Evolutionary conservation across 257 asterid genomes (phyloP).

Genomic region (Prunella vulgaris): DNA sequence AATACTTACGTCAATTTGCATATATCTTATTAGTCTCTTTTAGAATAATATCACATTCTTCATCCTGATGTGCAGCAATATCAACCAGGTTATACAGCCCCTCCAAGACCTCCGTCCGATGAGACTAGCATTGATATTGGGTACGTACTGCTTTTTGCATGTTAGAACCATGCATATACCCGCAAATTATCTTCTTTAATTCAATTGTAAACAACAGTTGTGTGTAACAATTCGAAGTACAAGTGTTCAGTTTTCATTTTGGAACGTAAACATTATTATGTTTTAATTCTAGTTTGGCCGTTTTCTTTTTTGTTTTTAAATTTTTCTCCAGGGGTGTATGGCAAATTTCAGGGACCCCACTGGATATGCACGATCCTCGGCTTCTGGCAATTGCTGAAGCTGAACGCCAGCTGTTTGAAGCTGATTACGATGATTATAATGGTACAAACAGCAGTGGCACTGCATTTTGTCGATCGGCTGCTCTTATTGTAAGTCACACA

Average conservation of each 20-base stretch:
- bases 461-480: conserved; percentile 96
- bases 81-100: conserved; percentile 85
- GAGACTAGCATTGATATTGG: conserved; percentile 85
- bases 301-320: neutral
- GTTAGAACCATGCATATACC: neutral
- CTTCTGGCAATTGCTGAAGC: conserved; percentile 90
- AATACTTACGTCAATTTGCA: neutral
- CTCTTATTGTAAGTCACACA: conserved; percentile 65
- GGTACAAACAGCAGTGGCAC: conserved; percentile 74
- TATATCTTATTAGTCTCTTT: neutral
- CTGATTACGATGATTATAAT: conserved; percentile 83
- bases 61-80: conserved; percentile 54
- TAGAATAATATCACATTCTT: conserved; percentile 9
- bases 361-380: conserved; percentile 84
- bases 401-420: conserved; percentile 83
- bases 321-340: conserved; percentile 65
- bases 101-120: conserved; percentile 66
- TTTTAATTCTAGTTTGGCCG: conserved; percentile 11
- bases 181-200: neutral
- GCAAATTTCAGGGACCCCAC: conserved; percentile 81
- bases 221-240: neutral
- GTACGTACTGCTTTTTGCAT: conserved; percentile 34
- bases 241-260: neutral
- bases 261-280: conserved; percentile 6
- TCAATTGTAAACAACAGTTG: neutral